phyloP scores from a whole-genome alignment of 179 eudicot species.

The Vitellaria paradoxa region DNA sequence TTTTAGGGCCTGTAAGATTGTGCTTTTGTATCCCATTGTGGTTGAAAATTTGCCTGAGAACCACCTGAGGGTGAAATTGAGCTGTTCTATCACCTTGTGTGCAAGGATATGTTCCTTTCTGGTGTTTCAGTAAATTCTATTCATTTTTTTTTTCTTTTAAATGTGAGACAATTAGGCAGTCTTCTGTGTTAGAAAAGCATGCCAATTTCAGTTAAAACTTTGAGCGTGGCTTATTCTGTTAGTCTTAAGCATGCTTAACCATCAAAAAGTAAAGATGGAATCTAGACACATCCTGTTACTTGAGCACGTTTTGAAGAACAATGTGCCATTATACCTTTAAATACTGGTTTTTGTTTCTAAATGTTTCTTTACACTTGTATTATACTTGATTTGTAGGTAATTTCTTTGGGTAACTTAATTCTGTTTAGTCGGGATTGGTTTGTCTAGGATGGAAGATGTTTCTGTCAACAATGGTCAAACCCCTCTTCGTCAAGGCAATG shows the following conservation, averaged over 20 bases:
- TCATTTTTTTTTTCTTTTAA: background rate
- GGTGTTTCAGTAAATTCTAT: background rate
- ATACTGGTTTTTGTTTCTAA: background rate
- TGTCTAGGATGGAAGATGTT: slow-evolving; percentile 22
- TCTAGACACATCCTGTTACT: background rate
- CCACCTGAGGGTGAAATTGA: background rate
- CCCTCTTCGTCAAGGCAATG: slow-evolving; percentile 15
- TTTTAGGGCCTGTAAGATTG: background rate
- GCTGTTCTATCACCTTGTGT: background rate
- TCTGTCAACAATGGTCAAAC: slow-evolving; percentile 19
- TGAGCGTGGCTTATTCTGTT: slow-evolving; percentile 1
- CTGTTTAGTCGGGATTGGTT: background rate
- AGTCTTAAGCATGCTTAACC: background rate
- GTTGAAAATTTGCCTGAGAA: slow-evolving; percentile 7
- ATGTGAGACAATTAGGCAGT: background rate
- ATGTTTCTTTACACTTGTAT: slow-evolving; percentile 3
- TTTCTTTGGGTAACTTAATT: background rate
- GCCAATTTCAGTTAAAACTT: background rate
- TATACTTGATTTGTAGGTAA: background rate
- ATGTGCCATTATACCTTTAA: background rate
- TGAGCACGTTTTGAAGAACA: background rate
- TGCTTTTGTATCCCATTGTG: background rate
- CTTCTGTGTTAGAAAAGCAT: background rate
- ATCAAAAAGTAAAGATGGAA: background rate
- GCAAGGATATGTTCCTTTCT: background rate